Evolutionary conservation across 176 grass and related monocot genomes (phyloP).

Genomic region (Aegilops tauschii): DNA sequence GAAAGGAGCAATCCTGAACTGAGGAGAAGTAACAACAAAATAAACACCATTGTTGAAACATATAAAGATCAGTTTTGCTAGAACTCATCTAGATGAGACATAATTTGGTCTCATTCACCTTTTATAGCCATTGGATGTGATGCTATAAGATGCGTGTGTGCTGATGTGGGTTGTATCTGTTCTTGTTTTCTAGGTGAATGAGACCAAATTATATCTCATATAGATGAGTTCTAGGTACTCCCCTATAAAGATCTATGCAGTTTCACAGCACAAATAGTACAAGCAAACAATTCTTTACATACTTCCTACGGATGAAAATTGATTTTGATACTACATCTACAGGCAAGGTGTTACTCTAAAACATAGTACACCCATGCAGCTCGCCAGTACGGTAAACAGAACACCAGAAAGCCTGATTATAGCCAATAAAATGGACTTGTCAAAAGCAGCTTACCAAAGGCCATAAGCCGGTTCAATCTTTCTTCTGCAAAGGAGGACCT

Average conservation of each 20-base stretch:
- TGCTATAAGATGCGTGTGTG: no score
- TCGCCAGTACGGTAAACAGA: not conserved
- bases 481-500: slow-evolving; percentile 90
- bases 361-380: not conserved
- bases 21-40: not conserved
- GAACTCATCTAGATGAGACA: no score
- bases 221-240: no score
- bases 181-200: no score
- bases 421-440: not conserved
- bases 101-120: no score
- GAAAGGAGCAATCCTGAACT: not conserved
- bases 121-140: no score
- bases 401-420: not conserved
- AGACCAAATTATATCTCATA: no score
- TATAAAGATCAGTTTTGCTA: no score
- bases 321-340: not conserved
- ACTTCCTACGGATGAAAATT: not conserved
- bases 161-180: no score
- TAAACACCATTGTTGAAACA: not conserved
- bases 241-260: not conserved
- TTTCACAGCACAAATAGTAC: not conserved
- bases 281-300: not conserved
- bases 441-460: slow-evolving; percentile 62
- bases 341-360: not conserved
- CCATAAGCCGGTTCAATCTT: slow-evolving; percentile 97